phyloP scores from a whole-genome alignment of 257 asterid genomes.

The Nicotiana knightiana region DNA sequence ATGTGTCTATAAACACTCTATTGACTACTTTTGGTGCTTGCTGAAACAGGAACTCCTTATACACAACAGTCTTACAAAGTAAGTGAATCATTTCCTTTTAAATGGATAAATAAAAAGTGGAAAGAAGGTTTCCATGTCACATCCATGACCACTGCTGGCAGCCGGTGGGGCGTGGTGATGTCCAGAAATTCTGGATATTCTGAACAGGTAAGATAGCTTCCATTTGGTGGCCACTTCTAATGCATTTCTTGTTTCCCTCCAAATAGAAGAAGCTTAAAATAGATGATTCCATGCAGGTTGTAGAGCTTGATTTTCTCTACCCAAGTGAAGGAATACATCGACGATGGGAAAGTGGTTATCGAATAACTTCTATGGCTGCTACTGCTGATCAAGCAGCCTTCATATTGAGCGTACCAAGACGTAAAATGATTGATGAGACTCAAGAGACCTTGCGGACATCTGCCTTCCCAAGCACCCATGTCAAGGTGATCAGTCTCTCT shows the following conservation, averaged over 20 bases:
- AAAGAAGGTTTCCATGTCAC: slow-evolving; percentile 99
- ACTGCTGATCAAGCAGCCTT: slow-evolving; percentile 91
- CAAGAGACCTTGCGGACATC: slow-evolving; percentile 96
- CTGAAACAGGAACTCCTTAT: slow-evolving; percentile 72
- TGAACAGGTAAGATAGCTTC: slow-evolving; percentile 56
- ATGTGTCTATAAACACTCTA: not conserved
- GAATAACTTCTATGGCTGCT: slow-evolving; percentile 94
- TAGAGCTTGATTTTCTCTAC: slow-evolving; percentile 90
- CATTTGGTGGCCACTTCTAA: not conserved
- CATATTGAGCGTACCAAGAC: slow-evolving; percentile 81
- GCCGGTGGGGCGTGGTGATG: slow-evolving; percentile 99
- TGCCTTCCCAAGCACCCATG: slow-evolving; percentile 91
- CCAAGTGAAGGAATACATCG: slow-evolving; percentile 98
- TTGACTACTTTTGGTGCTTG: not conserved
- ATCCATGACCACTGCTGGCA: slow-evolving; percentile 98
- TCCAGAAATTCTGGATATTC: slow-evolving; percentile 88
- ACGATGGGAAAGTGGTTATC: slow-evolving; percentile 88
- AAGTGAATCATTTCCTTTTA: slow-evolving; percentile 95
- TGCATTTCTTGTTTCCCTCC: not conserved
- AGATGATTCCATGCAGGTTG: slow-evolving; percentile 42
- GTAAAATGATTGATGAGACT: slow-evolving; percentile 86
- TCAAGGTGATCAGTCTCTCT: slow-evolving; percentile 26
- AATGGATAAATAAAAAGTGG: slow-evolving; percentile 98
- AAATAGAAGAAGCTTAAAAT: not conserved
- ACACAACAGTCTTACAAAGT: slow-evolving; percentile 97